Evolutionary conservation across 208 protist species (phyloP).

Genomic region (Porcisia deanei): DNA sequence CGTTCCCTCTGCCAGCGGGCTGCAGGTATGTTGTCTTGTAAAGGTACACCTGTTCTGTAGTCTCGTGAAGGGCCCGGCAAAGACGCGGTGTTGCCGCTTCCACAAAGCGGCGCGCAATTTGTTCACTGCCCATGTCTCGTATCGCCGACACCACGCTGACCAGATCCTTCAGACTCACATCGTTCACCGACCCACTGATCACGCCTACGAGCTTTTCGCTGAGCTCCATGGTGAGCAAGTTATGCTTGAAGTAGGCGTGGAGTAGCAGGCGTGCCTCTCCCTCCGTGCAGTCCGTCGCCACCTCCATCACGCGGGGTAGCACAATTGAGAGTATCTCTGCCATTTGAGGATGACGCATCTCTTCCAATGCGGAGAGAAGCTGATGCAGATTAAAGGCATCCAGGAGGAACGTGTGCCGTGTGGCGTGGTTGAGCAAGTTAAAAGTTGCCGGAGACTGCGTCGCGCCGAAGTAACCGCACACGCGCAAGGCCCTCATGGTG

Average conservation of each 20-base stretch:
- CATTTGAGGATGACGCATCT: constrained; percentile 59
- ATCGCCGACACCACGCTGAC: constrained; percentile 20
- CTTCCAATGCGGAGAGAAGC: constrained; percentile 38
- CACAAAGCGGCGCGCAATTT: constrained; percentile 33
- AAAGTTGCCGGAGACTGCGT: constrained; percentile 49
- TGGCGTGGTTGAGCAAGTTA: constrained; percentile 75
- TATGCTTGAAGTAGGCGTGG: constrained; percentile 27
- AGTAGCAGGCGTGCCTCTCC: constrained; percentile 50
- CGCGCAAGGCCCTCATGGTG: constrained; percentile 52
- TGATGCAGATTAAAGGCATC: constrained; percentile 55
- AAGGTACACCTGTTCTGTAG: constrained; percentile 17
- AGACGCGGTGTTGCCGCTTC: constrained; percentile 35
- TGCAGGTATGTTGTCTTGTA: constrained; percentile 14
- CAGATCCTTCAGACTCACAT: constrained; percentile 34
- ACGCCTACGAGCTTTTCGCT: constrained; percentile 28
- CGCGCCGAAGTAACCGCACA: constrained; percentile 63
- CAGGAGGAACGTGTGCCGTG: constrained; percentile 70
- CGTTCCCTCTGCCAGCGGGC: background rate
- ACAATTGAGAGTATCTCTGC: constrained; percentile 57
- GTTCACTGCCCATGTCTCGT: constrained; percentile 3
- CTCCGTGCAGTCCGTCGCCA: constrained; percentile 51
- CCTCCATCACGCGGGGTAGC: constrained; percentile 53
- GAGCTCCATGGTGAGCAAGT: constrained; percentile 38
- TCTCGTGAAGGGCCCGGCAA: constrained; percentile 37
- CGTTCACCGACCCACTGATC: constrained; percentile 32